Percentiles rank a stretch among this genome's conserved stretches.
Conservation (phyloP, 2,329 filamentous ascomycete genomes). For the Fusarium lyarnte region DNA sequence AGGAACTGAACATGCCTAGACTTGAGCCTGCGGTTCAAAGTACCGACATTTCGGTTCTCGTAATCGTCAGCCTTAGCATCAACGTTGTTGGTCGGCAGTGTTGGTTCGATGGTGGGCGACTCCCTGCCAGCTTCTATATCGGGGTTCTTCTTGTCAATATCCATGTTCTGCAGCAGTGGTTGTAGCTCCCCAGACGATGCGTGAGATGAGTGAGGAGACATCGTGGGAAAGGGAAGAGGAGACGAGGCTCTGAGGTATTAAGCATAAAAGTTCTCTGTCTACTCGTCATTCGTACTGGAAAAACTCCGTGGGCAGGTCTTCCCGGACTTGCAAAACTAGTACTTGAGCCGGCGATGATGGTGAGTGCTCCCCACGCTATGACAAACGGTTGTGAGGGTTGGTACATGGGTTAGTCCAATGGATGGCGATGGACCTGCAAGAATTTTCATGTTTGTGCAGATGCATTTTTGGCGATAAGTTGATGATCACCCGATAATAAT, state of each 20-base stretch:
- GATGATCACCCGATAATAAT: not conserved
- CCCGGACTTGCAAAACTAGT: not conserved
- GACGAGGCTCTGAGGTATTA: not conserved
- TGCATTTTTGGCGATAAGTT: not conserved
- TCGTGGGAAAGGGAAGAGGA: not conserved
- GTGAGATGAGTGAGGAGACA: not conserved
- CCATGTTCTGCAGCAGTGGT: not conserved
- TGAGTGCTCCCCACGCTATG: constrained; percentile 1
- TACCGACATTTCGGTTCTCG: constrained; percentile 24
- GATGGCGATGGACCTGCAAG: not conserved
- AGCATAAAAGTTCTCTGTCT: not conserved
- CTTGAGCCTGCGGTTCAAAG: constrained; percentile 49
- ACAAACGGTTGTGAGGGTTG: not conserved
- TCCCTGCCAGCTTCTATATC: constrained; percentile 21
- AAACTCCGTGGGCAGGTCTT: not conserved
- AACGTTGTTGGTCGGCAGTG: constrained; percentile 2
- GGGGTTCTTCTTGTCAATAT: constrained; percentile 3
- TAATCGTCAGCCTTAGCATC: constrained; percentile 14
- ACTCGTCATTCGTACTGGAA: not conserved
- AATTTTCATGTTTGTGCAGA: not conserved
- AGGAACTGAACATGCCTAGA: constrained; percentile 70
- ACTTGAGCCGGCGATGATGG: not conserved
- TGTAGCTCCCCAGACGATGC: not conserved
- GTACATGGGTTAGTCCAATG: not conserved
- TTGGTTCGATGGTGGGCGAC: constrained; percentile 18